phyloP scores from a whole-genome alignment of 192 early-diverging fungal genomes.

The Podila epigama region DNA sequence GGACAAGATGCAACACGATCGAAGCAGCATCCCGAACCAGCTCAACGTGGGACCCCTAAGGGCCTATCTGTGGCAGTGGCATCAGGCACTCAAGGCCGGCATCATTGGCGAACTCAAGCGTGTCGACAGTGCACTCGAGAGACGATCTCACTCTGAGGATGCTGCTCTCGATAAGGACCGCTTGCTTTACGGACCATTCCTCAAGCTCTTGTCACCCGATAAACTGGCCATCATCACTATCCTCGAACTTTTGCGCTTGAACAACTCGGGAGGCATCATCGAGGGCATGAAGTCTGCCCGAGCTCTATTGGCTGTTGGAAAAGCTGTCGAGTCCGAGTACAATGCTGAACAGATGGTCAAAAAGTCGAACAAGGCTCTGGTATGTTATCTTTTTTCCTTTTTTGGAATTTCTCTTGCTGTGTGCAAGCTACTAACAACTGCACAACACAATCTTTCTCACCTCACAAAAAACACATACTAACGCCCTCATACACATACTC shows the following conservation, averaged over 20 bases:
- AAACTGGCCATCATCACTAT: slow-evolving; percentile 88
- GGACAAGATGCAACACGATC: slow-evolving; percentile 65
- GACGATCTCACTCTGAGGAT: slow-evolving; percentile 12
- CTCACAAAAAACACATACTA: neutral
- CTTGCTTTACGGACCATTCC: slow-evolving; percentile 65
- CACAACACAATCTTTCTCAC: neutral
- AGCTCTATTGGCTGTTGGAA: slow-evolving; percentile 70
- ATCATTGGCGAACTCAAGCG: slow-evolving; percentile 74
- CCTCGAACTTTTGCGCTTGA: slow-evolving; percentile 75
- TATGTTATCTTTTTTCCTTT: slow-evolving; percentile 25
- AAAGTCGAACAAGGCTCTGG: slow-evolving; percentile 65
- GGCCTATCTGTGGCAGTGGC: slow-evolving; percentile 76
- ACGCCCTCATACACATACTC: neutral
- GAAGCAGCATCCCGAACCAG: slow-evolving; percentile 62
- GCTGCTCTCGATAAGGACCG: slow-evolving; percentile 59
- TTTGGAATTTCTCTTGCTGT: neutral
- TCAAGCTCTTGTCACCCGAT: slow-evolving; percentile 69
- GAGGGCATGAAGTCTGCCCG: slow-evolving; percentile 66
- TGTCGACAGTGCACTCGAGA: slow-evolving; percentile 49
- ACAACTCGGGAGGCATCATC: slow-evolving; percentile 54
- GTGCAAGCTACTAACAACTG: too few relatives aligned
- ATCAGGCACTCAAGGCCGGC: slow-evolving; percentile 68
- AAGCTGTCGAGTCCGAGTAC: slow-evolving; percentile 84
- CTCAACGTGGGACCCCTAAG: slow-evolving; percentile 65
- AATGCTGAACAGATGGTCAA: slow-evolving; percentile 79